Conservation (phyloP, 2,329 filamentous ascomycete genomes). For the Sporothrix phasma region DNA sequence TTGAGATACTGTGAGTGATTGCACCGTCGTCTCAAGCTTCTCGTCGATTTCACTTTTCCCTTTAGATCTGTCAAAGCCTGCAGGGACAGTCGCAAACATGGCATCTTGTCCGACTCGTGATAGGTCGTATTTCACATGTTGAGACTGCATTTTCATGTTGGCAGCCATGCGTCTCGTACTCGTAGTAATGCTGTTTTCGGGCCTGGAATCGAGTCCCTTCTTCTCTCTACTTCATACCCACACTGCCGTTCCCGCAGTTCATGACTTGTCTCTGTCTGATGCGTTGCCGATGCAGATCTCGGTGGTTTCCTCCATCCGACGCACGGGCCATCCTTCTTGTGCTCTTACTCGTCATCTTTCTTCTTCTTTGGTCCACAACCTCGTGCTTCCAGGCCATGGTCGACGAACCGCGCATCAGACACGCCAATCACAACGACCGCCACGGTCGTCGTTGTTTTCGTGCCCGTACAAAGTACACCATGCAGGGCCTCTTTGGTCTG, state of each 20-base stretch:
- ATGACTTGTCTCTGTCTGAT: neutral
- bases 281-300: conserved; percentile 7
- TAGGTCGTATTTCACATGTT: neutral
- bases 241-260: neutral
- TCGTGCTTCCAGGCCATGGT: neutral
- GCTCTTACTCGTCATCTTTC: neutral
- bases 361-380: neutral
- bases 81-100: neutral
- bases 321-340: conserved; percentile 8
- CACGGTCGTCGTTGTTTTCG: neutral
- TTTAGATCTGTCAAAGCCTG: neutral
- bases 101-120: neutral
- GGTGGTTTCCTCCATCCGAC: conserved; percentile 6
- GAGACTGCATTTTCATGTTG: neutral
- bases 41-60: neutral
- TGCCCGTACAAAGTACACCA: too few relatives aligned
- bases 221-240: neutral
- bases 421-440: neutral
- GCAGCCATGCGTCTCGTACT: too few relatives aligned
- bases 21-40: neutral
- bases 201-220: too few relatives aligned
- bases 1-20: neutral
- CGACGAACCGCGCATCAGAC: conserved; percentile 4
- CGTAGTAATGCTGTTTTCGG: neutral
- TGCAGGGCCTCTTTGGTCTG: neutral